Percentiles rank a stretch among this genome's conserved stretches.
These are phyloP conservation scores for Arabidopsis thaliana DNA, from an alignment of 345 rosid genomes.

Conservation along the genomic window DNA sequence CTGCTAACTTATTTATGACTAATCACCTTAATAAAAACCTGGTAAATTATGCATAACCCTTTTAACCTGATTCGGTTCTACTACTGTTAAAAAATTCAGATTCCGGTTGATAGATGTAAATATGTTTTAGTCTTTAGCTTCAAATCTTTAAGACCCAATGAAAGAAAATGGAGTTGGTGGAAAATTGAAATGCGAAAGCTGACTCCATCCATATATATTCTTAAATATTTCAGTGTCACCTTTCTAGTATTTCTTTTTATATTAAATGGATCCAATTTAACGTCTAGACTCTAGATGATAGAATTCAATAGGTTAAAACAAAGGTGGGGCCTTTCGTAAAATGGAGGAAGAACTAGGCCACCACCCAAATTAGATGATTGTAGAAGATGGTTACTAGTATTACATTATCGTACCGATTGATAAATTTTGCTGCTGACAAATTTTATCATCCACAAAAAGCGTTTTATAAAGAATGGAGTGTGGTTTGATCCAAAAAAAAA, in stretches of 20 bases:
- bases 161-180: constrained; percentile 27
- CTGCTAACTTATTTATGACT: no score
- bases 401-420: constrained; percentile 25
- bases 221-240: neutral
- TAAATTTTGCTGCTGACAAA: constrained; percentile 16
- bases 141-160: neutral
- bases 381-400: constrained; percentile 29
- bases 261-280: neutral
- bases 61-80: neutral
- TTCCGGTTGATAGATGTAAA: neutral
- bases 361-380: constrained; percentile 39
- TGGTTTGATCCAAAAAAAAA: neutral
- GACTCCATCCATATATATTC: constrained; percentile 1
- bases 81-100: neutral
- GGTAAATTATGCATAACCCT: neutral
- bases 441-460: constrained; percentile 38
- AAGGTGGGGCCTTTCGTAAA: constrained; percentile 30
- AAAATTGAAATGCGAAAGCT: constrained; percentile 18
- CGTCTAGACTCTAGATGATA: constrained; percentile 35
- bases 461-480: constrained; percentile 23
- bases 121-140: neutral
- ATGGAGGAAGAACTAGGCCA: constrained; percentile 21
- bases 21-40: no score
- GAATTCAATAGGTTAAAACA: constrained; percentile 1
- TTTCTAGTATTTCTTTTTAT: neutral